Base-by-base conservation (phyloP, 495 filamentous ascomycete species). In the Saxophila tyrrhenica region DNA sequence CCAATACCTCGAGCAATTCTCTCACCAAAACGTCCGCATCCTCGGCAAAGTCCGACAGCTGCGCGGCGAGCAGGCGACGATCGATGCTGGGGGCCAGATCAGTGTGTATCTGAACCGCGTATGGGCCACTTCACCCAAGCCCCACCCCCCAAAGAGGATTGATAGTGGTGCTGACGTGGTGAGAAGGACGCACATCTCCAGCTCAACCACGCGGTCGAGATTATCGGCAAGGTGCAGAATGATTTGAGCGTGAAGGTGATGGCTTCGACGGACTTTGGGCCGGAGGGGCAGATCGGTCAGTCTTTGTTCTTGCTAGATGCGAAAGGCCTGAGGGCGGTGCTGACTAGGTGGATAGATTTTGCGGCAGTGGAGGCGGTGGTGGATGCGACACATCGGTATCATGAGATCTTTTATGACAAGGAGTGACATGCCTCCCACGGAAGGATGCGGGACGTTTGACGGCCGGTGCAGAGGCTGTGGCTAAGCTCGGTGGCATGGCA, bases 181-280 rank as follows among this genome's bases (percentile, higher is more conserved):
- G n/a, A n/a, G 22, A 41, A 89, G 76, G 90, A 95, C 57, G 77
- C 79, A 29, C 87, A 94, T 66, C 71, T 97, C 39, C 74, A 79
- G 48, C 75, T 86, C 65, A 83, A 86, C 49, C 87, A 87, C 67
- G 78, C 85, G 43, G 82, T 85, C 17, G 94, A 98, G 70, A 71
- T 98, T 55, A 83, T 97, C 41, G 94, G 89, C 50, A 96, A 92
- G 69, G 90, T 98, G 52, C 82, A 89, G 59, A 73, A 74, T 59
- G 89, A 94, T 62, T 70, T 92, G 39, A 80, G 78, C 16, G 67
- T 98, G 44, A 84, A 83, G 61, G 83, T 88, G 39, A 71, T 94
- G 44, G 84, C 74, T 43, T 80, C 82, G 13, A 79, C 78, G 50
- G 91, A 97, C 69, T 85, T 94, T 67, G 91, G 91, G 23, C 78